Percentiles rank a stretch among this genome's conserved stretches.
phyloP scores from a whole-genome alignment of 2,329 filamentous ascomycete species.

The Colletotrichum falcatum region DNA sequence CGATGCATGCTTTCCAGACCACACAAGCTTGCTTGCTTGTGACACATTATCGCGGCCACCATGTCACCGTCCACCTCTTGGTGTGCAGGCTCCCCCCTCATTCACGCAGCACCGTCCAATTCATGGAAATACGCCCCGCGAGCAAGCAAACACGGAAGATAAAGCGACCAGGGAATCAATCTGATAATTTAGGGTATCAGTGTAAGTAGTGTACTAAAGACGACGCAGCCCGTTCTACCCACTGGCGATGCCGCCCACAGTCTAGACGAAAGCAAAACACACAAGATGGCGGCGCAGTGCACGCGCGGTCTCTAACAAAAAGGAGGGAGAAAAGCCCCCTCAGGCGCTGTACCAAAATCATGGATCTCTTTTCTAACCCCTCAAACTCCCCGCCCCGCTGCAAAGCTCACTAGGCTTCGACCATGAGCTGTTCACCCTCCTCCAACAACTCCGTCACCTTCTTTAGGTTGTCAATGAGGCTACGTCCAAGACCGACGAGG shows the following conservation, averaged over 20 bases:
- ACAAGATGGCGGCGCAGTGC: neutral
- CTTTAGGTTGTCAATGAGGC: conserved; percentile 85
- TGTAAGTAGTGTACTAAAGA: conserved; percentile 11
- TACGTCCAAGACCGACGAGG: conserved; percentile 86
- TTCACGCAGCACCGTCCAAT: conserved; percentile 27
- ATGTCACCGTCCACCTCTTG: neutral
- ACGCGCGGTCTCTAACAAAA: neutral
- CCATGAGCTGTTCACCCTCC: conserved; percentile 92
- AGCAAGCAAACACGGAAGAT: neutral
- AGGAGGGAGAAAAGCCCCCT: neutral
- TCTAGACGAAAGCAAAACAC: neutral
- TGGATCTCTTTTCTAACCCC: neutral
- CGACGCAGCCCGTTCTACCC: neutral
- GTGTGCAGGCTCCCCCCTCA: neutral
- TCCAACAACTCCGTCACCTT: conserved; percentile 90
- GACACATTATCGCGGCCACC: neutral
- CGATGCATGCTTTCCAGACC: neutral
- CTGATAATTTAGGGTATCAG: conserved; percentile 11
- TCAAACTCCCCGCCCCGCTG: neutral
- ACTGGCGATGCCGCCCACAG: neutral
- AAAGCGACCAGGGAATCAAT: neutral
- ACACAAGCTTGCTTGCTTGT: neutral
- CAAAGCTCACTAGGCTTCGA: conserved; percentile 60
- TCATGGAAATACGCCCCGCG: neutral
- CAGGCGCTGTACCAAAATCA: neutral